Base-by-base conservation (phyloP, 2,329 filamentous ascomycete species). In the Cordyceps fumosorosea region DNA sequence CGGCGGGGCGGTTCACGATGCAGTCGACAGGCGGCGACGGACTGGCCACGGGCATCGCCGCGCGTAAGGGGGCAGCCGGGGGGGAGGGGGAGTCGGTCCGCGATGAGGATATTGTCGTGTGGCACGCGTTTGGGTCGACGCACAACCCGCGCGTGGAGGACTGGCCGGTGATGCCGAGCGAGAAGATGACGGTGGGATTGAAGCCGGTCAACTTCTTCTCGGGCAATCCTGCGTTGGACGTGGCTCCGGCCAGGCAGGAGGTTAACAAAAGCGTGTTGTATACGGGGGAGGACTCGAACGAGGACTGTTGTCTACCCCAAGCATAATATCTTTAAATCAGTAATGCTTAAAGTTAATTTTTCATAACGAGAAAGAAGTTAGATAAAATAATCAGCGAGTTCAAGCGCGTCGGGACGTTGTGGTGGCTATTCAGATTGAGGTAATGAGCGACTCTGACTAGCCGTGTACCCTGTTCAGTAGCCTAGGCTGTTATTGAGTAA, bases 81-180 rank as follows among this genome's bases (percentile, higher is more conserved):
- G 29, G 29, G 29, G 5, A 29, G 29, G 5, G 3, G 75, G 81
- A 52, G 69, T 79, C 32, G 67, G 80, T 71, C 74, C 65, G 74
- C 55, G 65, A 86, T 63, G 73, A 78, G 22, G 80, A 85, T 48
- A 77, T 84, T 47, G 81, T 86, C 1, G 72, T 86, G 5, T 86
- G 82, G 81, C 78, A 84, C 20, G 81, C 83, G 3, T 81, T 80
- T 67, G 77, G 86, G 20, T 81, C 87, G 29, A 89, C 87, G 40
- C 86, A 89, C 65, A 83, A 87, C 26, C 85, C 86, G 0, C 77
- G 86, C 0, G 79, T 83, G 12, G 86, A 89, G 66, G 86, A 89
- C 67, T 89, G 87, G 76, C 86, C 85, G 0, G 84, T 88, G 5
- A 89, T 89, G 87, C 86, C 86, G 0, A 80, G 77, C 64, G 86